Evolutionary conservation across 768 basidiomycete species (phyloP).

Genomic region (Artomyces pyxidatus): DNA sequence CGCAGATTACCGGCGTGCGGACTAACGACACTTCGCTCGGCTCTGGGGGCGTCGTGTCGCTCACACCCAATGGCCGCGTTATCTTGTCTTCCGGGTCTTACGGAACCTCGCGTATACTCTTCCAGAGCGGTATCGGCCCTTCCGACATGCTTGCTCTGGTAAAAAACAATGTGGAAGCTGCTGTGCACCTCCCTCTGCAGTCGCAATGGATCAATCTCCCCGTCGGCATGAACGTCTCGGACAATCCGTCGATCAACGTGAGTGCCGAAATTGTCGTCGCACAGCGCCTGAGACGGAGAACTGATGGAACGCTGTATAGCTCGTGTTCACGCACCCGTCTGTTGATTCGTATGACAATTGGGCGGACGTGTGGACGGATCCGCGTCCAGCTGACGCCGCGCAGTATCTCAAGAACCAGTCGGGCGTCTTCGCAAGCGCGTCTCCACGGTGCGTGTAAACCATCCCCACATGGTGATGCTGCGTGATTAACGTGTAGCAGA

Average conservation of each 20-base stretch:
- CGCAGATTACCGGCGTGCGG: slow-evolving; percentile 48
- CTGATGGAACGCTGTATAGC: slow-evolving; percentile 19
- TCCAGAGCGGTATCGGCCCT: slow-evolving; percentile 56
- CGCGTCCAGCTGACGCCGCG: slow-evolving; percentile 45
- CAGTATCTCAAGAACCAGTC: slow-evolving; percentile 45
- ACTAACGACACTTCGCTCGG: slow-evolving; percentile 53
- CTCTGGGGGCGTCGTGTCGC: slow-evolving; percentile 44
- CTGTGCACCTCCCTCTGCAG: slow-evolving; percentile 38
- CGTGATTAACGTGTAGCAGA: slow-evolving; percentile 20
- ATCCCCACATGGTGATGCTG: neutral
- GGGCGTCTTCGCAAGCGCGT: slow-evolving; percentile 49
- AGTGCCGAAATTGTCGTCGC: too few relatives aligned
- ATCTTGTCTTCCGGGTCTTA: slow-evolving; percentile 51
- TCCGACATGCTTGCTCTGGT: slow-evolving; percentile 47
- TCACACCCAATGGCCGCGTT: slow-evolving; percentile 48
- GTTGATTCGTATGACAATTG: slow-evolving; percentile 60
- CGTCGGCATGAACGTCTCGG: slow-evolving; percentile 47
- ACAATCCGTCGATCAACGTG: slow-evolving; percentile 59
- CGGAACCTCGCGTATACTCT: slow-evolving; percentile 48
- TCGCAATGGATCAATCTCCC: slow-evolving; percentile 50
- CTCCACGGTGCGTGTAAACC: slow-evolving; percentile 40
- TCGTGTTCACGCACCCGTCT: slow-evolving; percentile 56
- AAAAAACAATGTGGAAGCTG: slow-evolving; percentile 35
- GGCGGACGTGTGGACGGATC: slow-evolving; percentile 46
- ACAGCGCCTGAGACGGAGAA: too few relatives aligned